A percentile compares a stretch with the other conserved stretches of the same genome.
Evolutionary conservation across 331 rosid species (phyloP).

Genomic region (Rhamnella rubrinervis): DNA sequence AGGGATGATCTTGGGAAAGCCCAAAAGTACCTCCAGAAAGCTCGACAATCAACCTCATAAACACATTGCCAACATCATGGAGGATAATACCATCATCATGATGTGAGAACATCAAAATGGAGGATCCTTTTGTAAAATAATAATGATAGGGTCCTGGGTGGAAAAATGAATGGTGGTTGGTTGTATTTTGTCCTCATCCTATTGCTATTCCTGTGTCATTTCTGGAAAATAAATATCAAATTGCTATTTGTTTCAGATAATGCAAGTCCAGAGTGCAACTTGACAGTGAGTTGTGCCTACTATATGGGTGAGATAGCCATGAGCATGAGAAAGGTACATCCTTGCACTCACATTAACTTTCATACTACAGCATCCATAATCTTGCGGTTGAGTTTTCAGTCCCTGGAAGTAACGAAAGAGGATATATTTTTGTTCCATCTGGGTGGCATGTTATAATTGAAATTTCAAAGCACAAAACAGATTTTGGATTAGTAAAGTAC

Average conservation of each 20-base stretch:
- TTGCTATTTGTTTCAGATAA: constrained; percentile 47
- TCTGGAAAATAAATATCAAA: too few relatives aligned
- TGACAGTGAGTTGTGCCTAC: constrained; percentile 72
- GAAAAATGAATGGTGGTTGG: not conserved
- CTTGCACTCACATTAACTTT: constrained; percentile 24
- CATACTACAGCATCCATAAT: not conserved
- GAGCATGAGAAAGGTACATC: constrained; percentile 87
- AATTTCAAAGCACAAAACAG: too few relatives aligned
- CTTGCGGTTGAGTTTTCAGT: not conserved
- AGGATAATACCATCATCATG: too few relatives aligned
- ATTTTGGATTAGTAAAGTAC: too few relatives aligned
- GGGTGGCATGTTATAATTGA: too few relatives aligned
- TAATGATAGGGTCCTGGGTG: not conserved
- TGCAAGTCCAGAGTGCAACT: constrained; percentile 78
- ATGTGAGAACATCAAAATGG: not conserved
- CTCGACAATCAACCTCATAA: too few relatives aligned
- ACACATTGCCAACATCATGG: too few relatives aligned
- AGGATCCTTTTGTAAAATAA: not conserved
- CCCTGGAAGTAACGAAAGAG: not conserved
- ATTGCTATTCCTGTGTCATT: not conserved
- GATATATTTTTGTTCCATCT: too few relatives aligned
- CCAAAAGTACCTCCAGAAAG: too few relatives aligned
- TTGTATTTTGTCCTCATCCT: not conserved
- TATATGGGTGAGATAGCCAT: constrained; percentile 90
- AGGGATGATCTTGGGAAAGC: too few relatives aligned